A percentile compares a stretch with the other conserved stretches of the same genome.
These are phyloP conservation scores for Chlamydomonas applanata DNA, from an alignment of 139 green algal species.

Conservation along the genomic window DNA sequence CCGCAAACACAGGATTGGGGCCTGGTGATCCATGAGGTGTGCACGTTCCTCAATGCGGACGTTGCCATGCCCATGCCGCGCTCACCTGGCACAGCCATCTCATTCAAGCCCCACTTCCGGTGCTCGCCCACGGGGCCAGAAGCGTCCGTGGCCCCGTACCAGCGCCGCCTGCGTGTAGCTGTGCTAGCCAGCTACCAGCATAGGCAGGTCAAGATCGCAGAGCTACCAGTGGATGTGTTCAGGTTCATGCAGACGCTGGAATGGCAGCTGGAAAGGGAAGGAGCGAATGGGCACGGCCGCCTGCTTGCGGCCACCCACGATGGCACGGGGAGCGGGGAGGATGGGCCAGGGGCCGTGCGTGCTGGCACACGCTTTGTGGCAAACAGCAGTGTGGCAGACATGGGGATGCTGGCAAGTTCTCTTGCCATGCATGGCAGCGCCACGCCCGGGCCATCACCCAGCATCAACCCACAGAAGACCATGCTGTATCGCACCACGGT, in stretches of 20 bases:
- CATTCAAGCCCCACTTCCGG: conserved; percentile 5
- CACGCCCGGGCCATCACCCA: background rate
- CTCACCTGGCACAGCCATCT: conserved; percentile 10
- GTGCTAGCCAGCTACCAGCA: conserved; percentile 6
- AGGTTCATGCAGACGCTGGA: conserved; percentile 71
- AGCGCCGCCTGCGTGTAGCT: background rate
- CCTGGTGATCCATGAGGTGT: conserved; percentile 46
- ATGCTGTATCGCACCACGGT: conserved; percentile 57
- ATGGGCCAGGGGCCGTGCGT: too few relatives aligned
- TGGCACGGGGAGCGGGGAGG: too few relatives aligned
- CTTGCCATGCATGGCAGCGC: background rate
- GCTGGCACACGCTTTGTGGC: too few relatives aligned
- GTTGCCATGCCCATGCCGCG: conserved; percentile 17
- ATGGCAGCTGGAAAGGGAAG: conserved; percentile 40
- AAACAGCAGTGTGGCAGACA: background rate
- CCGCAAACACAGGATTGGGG: conserved; percentile 27
- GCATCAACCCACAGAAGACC: conserved; percentile 57
- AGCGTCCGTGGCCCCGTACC: background rate
- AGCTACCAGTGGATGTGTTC: conserved; percentile 71
- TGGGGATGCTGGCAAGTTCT: background rate
- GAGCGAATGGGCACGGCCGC: background rate
- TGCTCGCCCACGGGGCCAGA: background rate
- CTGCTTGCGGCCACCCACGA: background rate
- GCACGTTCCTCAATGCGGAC: conserved; percentile 57
- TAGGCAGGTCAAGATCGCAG: conserved; percentile 68